These are phyloP conservation scores for Aspergillus nidulans DNA, from an alignment of 495 filamentous ascomycete species.

Conservation along the genomic window DNA sequence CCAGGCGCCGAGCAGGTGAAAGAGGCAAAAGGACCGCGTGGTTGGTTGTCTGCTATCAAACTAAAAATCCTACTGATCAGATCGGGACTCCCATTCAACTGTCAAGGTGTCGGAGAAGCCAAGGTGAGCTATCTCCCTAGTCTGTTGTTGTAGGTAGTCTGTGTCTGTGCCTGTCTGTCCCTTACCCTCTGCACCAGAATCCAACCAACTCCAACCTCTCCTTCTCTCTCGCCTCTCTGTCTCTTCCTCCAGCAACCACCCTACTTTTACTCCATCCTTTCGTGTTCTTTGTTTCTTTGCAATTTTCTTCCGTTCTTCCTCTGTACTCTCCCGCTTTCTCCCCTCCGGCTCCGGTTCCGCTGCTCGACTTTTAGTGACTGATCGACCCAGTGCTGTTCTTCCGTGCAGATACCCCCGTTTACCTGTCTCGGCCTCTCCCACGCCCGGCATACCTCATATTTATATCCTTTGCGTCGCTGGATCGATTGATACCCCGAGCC, in stretches of 20 bases:
- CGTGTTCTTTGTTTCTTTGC: slow-evolving; percentile 4
- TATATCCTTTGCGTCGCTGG: slow-evolving; percentile 11
- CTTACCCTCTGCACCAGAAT: slow-evolving; percentile 1
- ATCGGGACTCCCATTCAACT: not conserved
- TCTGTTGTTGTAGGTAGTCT: not conserved
- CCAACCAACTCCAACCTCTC: slow-evolving; percentile 10
- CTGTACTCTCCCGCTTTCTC: not conserved
- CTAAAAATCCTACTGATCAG: slow-evolving; percentile 9
- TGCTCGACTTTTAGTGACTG: slow-evolving; percentile 4
- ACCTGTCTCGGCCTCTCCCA: slow-evolving; percentile 10
- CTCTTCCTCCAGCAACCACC: slow-evolving; percentile 1
- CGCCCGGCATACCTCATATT: slow-evolving; percentile 6
- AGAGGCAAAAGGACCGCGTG: not conserved
- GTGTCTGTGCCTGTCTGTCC: not conserved
- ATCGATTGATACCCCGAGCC: slow-evolving; percentile 9
- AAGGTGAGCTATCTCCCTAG: not conserved
- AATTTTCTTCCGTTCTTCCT: not conserved
- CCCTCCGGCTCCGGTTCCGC: not conserved
- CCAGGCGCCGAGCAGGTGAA: not conserved
- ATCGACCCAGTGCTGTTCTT: slow-evolving; percentile 8
- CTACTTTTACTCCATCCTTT: slow-evolving; percentile 3
- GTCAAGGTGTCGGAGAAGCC: not conserved
- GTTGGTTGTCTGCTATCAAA: slow-evolving; percentile 11
- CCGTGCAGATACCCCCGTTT: slow-evolving; percentile 18
- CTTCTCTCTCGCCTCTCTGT: slow-evolving; percentile 18